These are phyloP conservation scores for Avena insularis DNA, from an alignment of 176 grass and related monocot genomes.

Conservation along the genomic window DNA sequence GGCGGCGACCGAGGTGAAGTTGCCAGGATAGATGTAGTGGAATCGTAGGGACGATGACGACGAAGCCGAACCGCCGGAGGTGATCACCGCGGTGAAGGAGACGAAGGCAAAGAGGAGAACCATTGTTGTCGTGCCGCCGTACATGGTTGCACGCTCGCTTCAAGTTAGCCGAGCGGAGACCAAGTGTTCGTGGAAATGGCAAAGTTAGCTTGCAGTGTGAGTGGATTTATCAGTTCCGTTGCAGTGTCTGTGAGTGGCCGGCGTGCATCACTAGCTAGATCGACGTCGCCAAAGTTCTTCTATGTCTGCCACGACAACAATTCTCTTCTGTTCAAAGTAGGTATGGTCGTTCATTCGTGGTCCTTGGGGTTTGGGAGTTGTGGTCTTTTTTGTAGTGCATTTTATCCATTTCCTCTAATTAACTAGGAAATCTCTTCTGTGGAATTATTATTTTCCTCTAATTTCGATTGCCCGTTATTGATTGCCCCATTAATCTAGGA, in stretches of 20 bases:
- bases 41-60: conserved; percentile 41
- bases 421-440: no score
- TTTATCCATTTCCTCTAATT: no score
- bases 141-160: conserved; percentile 7
- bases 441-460: no score
- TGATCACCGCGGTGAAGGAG: background rate
- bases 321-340: no score
- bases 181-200: conserved; percentile 4
- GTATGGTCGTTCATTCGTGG: no score
- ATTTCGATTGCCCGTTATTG: no score
- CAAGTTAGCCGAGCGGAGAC: no score
- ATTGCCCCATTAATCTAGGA: no score
- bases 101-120: conserved; percentile 40
- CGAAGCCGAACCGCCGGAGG: conserved; percentile 15
- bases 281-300: background rate
- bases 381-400: no score
- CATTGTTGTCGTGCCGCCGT: background rate
- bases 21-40: conserved; percentile 53
- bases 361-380: no score
- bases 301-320: background rate
- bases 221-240: background rate
- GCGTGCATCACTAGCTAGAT: background rate
- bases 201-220: no score
- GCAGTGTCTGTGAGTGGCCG: background rate
- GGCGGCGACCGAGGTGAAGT: conserved; percentile 32